phyloP scores from a whole-genome alignment of 768 basidiomycete species.

The Guyanaporus albipodus region DNA sequence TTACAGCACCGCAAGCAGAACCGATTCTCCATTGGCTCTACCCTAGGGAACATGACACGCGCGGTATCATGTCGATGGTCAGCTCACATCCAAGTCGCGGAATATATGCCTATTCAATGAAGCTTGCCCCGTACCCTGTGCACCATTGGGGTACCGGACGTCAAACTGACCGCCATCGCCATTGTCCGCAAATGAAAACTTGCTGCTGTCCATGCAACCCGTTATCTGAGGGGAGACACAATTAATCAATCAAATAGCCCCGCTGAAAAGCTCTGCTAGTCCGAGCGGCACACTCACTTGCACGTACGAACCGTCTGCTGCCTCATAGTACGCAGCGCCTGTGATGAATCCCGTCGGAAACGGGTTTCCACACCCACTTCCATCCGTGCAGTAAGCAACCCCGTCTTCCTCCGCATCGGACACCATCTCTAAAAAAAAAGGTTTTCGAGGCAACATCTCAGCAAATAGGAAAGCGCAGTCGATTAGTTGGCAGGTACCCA shows the following conservation, averaged over 20 bases:
- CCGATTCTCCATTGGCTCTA: conserved; percentile 43
- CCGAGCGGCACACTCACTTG: conserved; percentile 37
- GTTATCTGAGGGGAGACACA: conserved; percentile 31
- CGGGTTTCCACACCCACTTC: conserved; percentile 24
- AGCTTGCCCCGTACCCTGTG: conserved; percentile 50
- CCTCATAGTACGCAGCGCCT: conserved; percentile 31
- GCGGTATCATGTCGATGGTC: background rate
- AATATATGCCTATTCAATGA: conserved; percentile 43
- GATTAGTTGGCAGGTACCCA: conserved; percentile 10
- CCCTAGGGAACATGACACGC: conserved; percentile 26
- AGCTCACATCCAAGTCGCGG: background rate
- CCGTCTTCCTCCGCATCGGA: conserved; percentile 39
- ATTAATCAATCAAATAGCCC: background rate
- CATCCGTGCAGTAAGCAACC: conserved; percentile 34
- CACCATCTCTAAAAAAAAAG: conserved; percentile 31
- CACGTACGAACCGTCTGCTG: conserved; percentile 37
- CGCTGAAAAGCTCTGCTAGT: background rate
- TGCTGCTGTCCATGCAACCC: conserved; percentile 33
- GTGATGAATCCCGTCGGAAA: conserved; percentile 37
- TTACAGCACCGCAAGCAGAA: conserved; percentile 51
- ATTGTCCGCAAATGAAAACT: conserved; percentile 30
- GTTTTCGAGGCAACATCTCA: background rate
- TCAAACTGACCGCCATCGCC: conserved; percentile 51
- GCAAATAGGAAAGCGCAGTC: background rate
- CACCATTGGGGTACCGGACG: conserved; percentile 47